Conservation (phyloP, 192 early-diverging fungal species). For the Backusella tarrabulga region DNA sequence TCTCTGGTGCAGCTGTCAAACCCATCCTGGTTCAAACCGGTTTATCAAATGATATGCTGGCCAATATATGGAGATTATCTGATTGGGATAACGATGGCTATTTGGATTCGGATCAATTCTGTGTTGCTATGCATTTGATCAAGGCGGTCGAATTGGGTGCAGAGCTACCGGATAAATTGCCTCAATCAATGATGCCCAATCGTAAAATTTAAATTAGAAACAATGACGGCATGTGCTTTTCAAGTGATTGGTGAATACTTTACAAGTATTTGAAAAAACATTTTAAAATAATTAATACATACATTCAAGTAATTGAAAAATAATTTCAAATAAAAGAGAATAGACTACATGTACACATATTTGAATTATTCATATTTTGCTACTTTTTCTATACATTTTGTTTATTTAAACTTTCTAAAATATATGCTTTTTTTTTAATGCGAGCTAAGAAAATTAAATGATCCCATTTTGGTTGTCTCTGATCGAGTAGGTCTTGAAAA, state of each 20-base stretch:
- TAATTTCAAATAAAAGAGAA: no score
- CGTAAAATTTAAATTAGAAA: slow-evolving; percentile 26
- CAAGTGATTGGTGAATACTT: no score
- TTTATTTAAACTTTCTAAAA: neutral
- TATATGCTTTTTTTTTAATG: neutral
- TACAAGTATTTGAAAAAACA: neutral
- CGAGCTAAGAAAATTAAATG: neutral
- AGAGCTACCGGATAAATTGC: slow-evolving; percentile 47
- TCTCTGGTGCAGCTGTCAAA: slow-evolving; percentile 51
- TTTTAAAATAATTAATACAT: no score
- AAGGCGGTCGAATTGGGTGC: slow-evolving; percentile 44
- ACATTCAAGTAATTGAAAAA: no score
- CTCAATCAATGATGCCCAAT: slow-evolving; percentile 42
- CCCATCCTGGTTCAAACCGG: slow-evolving; percentile 66
- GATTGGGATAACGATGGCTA: slow-evolving; percentile 85
- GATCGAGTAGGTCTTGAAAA: neutral
- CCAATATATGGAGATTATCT: slow-evolving; percentile 72
- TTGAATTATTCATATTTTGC: neutral
- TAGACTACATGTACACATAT: no score
- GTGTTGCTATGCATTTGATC: slow-evolving; percentile 76
- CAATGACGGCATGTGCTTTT: neutral
- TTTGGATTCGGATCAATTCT: slow-evolving; percentile 80
- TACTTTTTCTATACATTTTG: neutral
- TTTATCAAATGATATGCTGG: slow-evolving; percentile 59
- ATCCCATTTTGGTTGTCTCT: neutral